Conservation (phyloP, 1,284 basidiomycete genomes). For the Sanguinoderma infundibulare region DNA sequence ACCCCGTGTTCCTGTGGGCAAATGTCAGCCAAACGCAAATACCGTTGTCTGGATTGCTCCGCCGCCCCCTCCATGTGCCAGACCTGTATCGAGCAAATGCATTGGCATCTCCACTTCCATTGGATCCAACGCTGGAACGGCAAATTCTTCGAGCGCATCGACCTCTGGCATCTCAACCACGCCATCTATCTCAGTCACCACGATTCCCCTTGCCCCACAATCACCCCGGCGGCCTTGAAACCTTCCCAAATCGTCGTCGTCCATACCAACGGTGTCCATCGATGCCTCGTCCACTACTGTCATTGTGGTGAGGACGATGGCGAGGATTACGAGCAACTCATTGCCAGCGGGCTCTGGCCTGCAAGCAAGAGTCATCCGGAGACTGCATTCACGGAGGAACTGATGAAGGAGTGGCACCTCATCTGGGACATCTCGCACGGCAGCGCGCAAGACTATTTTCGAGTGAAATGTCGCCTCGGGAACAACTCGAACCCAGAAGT, state of each 20-base stretch:
- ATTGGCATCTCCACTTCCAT: not conserved
- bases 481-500: not conserved
- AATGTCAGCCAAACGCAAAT: not conserved
- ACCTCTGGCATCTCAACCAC: not conserved
- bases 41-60: not conserved
- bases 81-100: not conserved
- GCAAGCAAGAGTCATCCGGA: not conserved
- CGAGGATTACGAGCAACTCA: not conserved
- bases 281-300: not conserved
- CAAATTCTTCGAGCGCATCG: not conserved
- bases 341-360: not conserved
- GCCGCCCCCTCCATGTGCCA: not conserved
- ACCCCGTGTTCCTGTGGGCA: not conserved
- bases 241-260: not conserved
- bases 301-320: not conserved
- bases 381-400: not conserved
- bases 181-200: not conserved
- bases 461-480: not conserved
- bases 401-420: not conserved
- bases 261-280: not conserved
- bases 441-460: not conserved
- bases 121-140: not conserved
- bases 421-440: not conserved
- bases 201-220: not conserved
- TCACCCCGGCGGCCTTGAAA: not conserved